Percentiles rank a stretch among this genome's conserved stretches.
phyloP scores from a whole-genome alignment of 1,284 basidiomycete genomes.

The Austroboletus niveus region DNA sequence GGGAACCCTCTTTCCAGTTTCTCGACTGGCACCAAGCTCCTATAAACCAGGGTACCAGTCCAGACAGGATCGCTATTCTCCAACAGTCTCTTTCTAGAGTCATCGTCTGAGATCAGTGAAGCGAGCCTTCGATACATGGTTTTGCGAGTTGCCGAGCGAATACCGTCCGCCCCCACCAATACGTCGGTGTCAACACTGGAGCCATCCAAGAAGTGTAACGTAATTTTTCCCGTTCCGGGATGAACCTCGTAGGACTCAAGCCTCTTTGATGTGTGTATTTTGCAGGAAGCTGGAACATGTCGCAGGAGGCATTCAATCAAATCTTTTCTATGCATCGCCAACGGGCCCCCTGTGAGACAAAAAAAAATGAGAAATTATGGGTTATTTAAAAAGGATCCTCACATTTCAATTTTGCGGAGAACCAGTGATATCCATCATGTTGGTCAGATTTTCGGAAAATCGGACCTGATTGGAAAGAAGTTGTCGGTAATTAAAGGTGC shows the following conservation, averaged over 20 bases:
- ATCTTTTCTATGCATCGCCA: conserved; percentile 34
- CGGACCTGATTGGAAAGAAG: conserved; percentile 6
- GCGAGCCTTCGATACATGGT: conserved; percentile 18
- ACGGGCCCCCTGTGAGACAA: conserved; percentile 21
- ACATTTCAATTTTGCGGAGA: conserved; percentile 12
- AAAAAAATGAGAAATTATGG: not conserved
- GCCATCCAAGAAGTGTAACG: conserved; percentile 34
- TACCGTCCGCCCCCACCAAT: conserved; percentile 33
- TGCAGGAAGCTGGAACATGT: conserved; percentile 28
- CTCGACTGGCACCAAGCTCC: conserved; percentile 12
- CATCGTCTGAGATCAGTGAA: conserved; percentile 3
- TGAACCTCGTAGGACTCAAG: conserved; percentile 26
- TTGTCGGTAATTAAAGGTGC: not conserved
- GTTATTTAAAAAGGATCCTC: not conserved
- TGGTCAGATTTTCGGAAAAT: conserved; percentile 25
- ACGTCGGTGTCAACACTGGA: conserved; percentile 33
- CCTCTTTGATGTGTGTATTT: conserved; percentile 31
- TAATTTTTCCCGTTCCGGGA: conserved; percentile 12
- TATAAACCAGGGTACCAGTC: conserved; percentile 22
- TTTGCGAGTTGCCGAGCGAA: conserved; percentile 21
- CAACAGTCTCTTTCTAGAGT: conserved; percentile 6
- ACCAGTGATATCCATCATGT: conserved; percentile 26
- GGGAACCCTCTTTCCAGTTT: conserved; percentile 26
- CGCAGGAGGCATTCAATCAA: conserved; percentile 31
- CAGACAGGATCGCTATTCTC: conserved; percentile 17